phyloP scores from a whole-genome alignment of 495 filamentous ascomycete genomes.

The Penicillium cinerascens region DNA sequence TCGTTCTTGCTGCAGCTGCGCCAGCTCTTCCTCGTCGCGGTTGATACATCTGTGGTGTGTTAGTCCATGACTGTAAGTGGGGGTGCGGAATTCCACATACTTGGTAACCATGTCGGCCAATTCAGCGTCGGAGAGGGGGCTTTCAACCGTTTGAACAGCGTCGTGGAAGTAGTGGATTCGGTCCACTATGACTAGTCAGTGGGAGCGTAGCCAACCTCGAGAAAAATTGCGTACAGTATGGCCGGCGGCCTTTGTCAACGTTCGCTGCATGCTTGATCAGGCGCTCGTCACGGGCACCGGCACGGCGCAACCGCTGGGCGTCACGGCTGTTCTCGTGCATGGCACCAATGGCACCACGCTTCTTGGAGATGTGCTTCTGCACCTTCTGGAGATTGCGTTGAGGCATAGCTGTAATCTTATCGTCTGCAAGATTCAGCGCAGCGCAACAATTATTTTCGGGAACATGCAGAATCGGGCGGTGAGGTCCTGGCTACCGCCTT shows the following conservation, averaged over 20 bases:
- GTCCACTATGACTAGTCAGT: constrained; percentile 51
- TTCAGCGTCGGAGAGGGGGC: constrained; percentile 54
- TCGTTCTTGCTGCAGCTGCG: constrained; percentile 66
- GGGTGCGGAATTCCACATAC: constrained; percentile 35
- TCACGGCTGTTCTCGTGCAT: constrained; percentile 84
- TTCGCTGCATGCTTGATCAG: constrained; percentile 60
- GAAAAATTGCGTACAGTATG: constrained; percentile 52
- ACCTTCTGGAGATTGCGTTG: constrained; percentile 67
- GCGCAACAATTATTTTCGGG: constrained; percentile 23
- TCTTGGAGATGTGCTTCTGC: constrained; percentile 79
- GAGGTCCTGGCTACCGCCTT: constrained; percentile 19
- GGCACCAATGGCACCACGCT: constrained; percentile 59
- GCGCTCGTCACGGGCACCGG: constrained; percentile 71
- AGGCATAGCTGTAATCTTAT: constrained; percentile 53
- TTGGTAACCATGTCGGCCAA: constrained; percentile 60
- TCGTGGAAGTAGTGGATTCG: constrained; percentile 71
- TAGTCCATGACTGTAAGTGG: neutral
- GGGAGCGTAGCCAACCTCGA: neutral
- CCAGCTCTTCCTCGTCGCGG: constrained; percentile 73
- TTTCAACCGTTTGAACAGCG: constrained; percentile 49
- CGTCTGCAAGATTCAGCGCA: neutral
- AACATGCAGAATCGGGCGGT: constrained; percentile 25
- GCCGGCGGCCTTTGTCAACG: constrained; percentile 63
- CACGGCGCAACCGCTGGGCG: constrained; percentile 68
- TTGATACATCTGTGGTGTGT: constrained; percentile 61